Evolutionary conservation across 352 stramenopile genomes (phyloP).

Genomic region (Blastocystis hominis): DNA sequence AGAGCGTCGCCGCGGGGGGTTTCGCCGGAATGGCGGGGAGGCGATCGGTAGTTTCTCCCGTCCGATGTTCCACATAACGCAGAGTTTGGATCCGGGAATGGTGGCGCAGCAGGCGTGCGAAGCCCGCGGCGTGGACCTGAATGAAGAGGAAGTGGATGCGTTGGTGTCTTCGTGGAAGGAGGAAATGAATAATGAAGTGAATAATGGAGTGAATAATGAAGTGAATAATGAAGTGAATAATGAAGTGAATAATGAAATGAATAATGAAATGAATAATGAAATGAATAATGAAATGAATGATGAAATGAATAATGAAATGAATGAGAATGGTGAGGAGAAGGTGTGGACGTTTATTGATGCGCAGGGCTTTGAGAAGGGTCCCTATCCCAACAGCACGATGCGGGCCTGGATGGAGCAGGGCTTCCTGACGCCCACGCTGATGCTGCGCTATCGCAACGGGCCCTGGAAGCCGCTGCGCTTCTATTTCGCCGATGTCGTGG

Average conservation of each 20-base stretch:
- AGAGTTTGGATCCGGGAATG: background rate
- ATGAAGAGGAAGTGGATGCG: background rate
- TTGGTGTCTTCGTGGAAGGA: background rate
- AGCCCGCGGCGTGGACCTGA: background rate
- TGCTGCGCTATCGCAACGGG: background rate
- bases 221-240: too few relatives aligned
- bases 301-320: too few relatives aligned
- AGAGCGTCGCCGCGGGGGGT: background rate
- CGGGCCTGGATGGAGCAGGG: background rate
- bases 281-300: too few relatives aligned
- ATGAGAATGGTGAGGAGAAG: background rate
- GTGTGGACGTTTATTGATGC: constrained; percentile 15
- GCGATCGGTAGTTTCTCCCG: background rate
- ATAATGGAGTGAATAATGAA: too few relatives aligned
- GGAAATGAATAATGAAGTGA: too few relatives aligned
- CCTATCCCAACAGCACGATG: constrained; percentile 6
- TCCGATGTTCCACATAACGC: background rate
- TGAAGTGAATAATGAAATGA: too few relatives aligned
- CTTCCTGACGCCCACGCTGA: background rate
- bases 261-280: too few relatives aligned
- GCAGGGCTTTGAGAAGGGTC: background rate
- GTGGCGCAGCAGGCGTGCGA: background rate
- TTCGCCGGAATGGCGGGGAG: background rate
- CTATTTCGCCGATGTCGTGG: background rate
- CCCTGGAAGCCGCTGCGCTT: background rate